Base-by-base conservation (phyloP, 495 filamentous ascomycete genomes). In the Trichoderma orchidacearum region DNA sequence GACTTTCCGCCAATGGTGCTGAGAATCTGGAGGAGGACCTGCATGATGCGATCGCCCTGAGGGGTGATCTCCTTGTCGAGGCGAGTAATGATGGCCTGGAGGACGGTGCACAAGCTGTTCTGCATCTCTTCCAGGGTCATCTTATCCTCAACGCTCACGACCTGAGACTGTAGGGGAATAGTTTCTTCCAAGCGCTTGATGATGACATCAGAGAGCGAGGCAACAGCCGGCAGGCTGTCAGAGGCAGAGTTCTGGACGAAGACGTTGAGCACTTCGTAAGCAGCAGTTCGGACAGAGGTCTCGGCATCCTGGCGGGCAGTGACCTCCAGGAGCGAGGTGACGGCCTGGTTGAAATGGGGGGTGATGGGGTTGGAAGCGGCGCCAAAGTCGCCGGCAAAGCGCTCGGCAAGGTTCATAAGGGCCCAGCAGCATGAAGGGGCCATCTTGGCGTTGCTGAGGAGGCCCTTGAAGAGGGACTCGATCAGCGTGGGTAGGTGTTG, bases 371-470 rank as follows among this genome's bases (percentile, higher is more conserved):
- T 97, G 56, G 84, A 80, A 58, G 85, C 73, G 28, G 81, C 82
- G 27, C 87, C 88, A 41, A 71, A 66, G 30, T 95, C 90, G 21
- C 88, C 88, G 15, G 87, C 85, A 67, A 97, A 98, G 30, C 90
- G 84, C 63, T 97, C 93, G 25, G 92, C 92, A 58, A 98, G 82
- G 66, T 96, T 98, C 91, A 98, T 98, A 59, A 98, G 72, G 32
- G 93, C 90, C 92, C 94, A 97, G 73, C 93, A 98, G 80, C 94
- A 97, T 18, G 94, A 97, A 57, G 86, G 84, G 45, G 93, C 93
- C 83, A 98, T 97, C 77, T 95, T 96, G 38, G 92, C 85, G 66
- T 87, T 92, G 73, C 87, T 94, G 54, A 90, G 80, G 54, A 96
- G 76, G 48, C 92, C 93, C 48, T 80, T 82, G 71, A 98, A 97